These are phyloP conservation scores for Seiridium cupressi DNA, from an alignment of 2,329 filamentous ascomycete genomes.

Conservation along the genomic window DNA sequence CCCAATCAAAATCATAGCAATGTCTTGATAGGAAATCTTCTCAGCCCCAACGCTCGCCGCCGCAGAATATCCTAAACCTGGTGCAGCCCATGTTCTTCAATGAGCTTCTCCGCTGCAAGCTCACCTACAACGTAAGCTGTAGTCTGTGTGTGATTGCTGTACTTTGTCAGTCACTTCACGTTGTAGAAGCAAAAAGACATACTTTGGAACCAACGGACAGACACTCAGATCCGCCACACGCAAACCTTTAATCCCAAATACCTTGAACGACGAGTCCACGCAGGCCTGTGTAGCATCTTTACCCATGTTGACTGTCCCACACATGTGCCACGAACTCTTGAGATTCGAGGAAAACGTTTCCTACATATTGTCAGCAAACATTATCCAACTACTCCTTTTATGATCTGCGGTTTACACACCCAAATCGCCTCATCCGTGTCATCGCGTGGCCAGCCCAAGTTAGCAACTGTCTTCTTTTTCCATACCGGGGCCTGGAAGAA, in stretches of 20 bases:
- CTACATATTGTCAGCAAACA: constrained; percentile 1
- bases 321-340: constrained; percentile 17
- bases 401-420: constrained; percentile 9
- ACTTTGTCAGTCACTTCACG: neutral
- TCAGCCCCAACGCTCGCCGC: too few species aligned
- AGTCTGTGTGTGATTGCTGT: constrained; percentile 35
- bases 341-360: constrained; percentile 22
- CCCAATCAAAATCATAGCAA: too few species aligned
- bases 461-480: constrained; percentile 11
- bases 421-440: constrained; percentile 15
- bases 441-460: constrained; percentile 12
- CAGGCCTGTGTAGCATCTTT: constrained; percentile 8
- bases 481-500: constrained; percentile 13
- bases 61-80: neutral
- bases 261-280: constrained; percentile 16
- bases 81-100: constrained; percentile 13
- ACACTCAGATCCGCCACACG: constrained; percentile 19
- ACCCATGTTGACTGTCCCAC: constrained; percentile 16
- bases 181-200: constrained; percentile 9
- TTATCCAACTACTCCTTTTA: neutral
- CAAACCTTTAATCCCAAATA: constrained; percentile 12
- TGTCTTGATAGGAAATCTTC: too few species aligned
- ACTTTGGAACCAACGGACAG: constrained; percentile 30
- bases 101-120: constrained; percentile 34
- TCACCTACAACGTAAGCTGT: constrained; percentile 45